Base-by-base conservation (phyloP, 768 basidiomycete species). In the Lactarius quietus region DNA sequence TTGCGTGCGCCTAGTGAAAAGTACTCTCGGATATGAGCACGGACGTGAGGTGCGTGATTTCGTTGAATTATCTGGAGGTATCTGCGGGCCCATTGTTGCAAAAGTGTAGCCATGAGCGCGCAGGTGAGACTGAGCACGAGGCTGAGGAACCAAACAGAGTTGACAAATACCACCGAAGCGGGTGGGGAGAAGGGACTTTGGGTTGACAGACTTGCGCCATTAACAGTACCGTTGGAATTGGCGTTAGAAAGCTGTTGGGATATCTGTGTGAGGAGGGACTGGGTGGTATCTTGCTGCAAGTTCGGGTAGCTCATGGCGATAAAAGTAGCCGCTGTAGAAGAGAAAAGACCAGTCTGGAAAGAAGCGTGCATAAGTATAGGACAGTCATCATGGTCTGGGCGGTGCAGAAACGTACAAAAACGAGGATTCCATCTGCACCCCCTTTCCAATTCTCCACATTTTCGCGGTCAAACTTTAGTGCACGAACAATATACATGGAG, bases 381-480 rank as follows among this genome's bases (percentile, higher is more conserved):
- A n/a, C 8, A 45, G 23, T 9, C 9, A 1, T 45, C 43, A 2
- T n/a, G n/a, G n/a, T n/a, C n/a, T n/a, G n/a, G n/a, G n/a, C 8
- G 10, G 43, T 20, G 10, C 17, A 6, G 8, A 61, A 59, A 6
- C 28, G 8, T 23, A 61, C 64, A 53, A 65, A 57, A 28, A 65
- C 3, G 29, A 65, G 59, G 17, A 57, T 64, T 1, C 63, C 57
- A 17, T 64, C 52, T 58, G 59, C 59, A 35, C 54, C 52, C 6
- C 63, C 63, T 39, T 64, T 64, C 63, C 57, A 64, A 12, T 36
- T 54, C 36, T 64, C 63, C 10, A n/a, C 63, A 6, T 45, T 45
- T 9, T 45, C 43, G 3, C 23, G n/a, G 20, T 45, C 43, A 1
- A n/a, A 23, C 17, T 45, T 45, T 45, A n/a, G 43, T 12, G n/a